Conservation (phyloP, 768 basidiomycete species). For the Kwoniella newhampshirensis region DNA sequence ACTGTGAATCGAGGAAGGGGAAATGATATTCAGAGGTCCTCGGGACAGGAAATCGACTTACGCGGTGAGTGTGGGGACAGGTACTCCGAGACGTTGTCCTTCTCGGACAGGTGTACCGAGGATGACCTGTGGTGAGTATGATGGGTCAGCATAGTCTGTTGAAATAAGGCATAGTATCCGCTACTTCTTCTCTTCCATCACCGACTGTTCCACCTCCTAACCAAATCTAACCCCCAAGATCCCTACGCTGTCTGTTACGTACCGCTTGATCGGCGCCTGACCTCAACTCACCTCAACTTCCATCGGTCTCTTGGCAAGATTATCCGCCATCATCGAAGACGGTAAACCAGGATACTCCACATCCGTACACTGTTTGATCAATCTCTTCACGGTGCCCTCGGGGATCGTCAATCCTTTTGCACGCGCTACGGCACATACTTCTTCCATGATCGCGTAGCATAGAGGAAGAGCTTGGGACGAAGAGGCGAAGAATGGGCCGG, state of each 20-base stretch:
- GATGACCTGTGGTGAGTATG: constrained; percentile 36
- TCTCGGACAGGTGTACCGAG: constrained; percentile 48
- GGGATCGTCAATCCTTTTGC: constrained; percentile 48
- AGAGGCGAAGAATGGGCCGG: constrained; percentile 44
- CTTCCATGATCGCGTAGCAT: constrained; percentile 44
- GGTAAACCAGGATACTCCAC: constrained; percentile 44
- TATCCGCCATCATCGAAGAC: constrained; percentile 49
- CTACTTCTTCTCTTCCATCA: no score
- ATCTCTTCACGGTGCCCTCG: constrained; percentile 42
- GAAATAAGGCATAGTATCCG: neutral
- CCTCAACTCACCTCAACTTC: constrained; percentile 44
- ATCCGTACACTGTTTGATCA: constrained; percentile 48
- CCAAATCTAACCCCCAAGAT: neutral
- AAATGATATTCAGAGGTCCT: no score
- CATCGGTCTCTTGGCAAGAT: constrained; percentile 45
- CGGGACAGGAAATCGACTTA: constrained; percentile 37
- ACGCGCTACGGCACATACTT: constrained; percentile 45
- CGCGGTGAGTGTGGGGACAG: constrained; percentile 43
- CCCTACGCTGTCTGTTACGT: no score
- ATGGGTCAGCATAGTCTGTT: neutral
- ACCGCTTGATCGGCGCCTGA: neutral
- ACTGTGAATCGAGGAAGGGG: no score
- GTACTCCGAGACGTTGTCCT: constrained; percentile 40
- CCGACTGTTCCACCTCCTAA: neutral
- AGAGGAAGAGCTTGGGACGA: constrained; percentile 40